Conservation (phyloP, 2,329 filamentous ascomycete genomes). For the Plenodomus lindquistii region DNA sequence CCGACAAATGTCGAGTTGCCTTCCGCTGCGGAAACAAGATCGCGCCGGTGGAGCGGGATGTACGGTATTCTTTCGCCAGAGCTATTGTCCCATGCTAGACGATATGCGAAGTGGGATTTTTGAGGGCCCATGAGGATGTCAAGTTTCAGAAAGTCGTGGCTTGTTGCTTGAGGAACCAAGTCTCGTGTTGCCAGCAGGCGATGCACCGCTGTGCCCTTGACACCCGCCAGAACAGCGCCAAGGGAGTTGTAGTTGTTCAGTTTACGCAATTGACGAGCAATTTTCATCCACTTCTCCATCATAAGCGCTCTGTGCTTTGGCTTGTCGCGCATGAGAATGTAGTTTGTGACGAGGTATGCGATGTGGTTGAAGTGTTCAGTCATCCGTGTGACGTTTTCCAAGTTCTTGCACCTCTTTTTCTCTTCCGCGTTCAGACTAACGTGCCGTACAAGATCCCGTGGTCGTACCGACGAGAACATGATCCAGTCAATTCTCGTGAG, state of each 20-base stretch:
- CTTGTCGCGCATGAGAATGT: slow-evolving; percentile 81
- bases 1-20: slow-evolving; percentile 89
- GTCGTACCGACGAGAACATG: slow-evolving; percentile 93
- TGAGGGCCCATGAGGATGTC: slow-evolving; percentile 91
- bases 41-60: slow-evolving; percentile 83
- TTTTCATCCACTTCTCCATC: slow-evolving; percentile 92
- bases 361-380: slow-evolving; percentile 75
- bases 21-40: slow-evolving; percentile 89
- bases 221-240: slow-evolving; percentile 89
- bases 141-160: slow-evolving; percentile 84
- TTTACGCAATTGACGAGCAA: slow-evolving; percentile 81
- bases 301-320: slow-evolving; percentile 90
- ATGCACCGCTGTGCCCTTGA: slow-evolving; percentile 85
- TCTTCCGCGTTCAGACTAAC: slow-evolving; percentile 74
- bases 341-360: slow-evolving; percentile 59
- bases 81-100: slow-evolving; percentile 97
- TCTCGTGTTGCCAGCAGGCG: slow-evolving; percentile 79
- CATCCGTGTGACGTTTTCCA: slow-evolving; percentile 91
- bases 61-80: slow-evolving; percentile 89
- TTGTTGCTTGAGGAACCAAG: slow-evolving; percentile 70
- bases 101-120: slow-evolving; percentile 91
- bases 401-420: slow-evolving; percentile 73
- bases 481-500: slow-evolving; percentile 97
- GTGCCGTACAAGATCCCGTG: slow-evolving; percentile 89
- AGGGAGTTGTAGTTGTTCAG: slow-evolving; percentile 97